phyloP scores from a whole-genome alignment of 257 asterid species.

The Echium plantagineum region DNA sequence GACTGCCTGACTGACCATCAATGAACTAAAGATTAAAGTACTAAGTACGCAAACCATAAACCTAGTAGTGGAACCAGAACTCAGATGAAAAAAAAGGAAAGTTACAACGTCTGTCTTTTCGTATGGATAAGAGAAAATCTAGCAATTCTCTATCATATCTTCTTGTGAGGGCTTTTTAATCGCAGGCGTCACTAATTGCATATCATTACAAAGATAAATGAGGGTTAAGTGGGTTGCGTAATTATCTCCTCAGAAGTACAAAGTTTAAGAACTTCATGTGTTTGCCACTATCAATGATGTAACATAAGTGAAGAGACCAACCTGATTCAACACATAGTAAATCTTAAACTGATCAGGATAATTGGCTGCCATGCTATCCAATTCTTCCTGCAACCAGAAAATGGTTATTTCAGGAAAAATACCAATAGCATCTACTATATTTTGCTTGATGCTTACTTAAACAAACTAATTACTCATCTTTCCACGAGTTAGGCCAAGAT shows the following conservation, averaged over 20 bases:
- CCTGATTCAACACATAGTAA: constrained; percentile 86
- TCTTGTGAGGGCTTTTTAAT: not conserved
- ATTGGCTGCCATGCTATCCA: constrained; percentile 50
- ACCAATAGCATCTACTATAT: not conserved
- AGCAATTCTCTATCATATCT: not conserved
- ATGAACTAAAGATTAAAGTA: no score
- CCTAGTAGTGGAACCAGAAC: no score
- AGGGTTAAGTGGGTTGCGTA: not conserved
- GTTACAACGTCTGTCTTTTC: not conserved
- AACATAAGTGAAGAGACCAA: not conserved
- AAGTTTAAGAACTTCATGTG: not conserved
- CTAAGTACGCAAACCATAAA: no score
- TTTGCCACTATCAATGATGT: not conserved
- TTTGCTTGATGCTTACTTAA: not conserved
- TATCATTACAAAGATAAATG: not conserved
- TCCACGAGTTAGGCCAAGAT: not conserved
- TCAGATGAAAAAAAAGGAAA: no score
- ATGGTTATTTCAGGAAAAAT: not conserved
- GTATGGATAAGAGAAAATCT: not conserved
- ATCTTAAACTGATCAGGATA: constrained; percentile 51
- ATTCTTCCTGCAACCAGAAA: constrained; percentile 49
- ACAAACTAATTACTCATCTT: not conserved
- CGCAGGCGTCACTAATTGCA: not conserved
- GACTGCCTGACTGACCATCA: no score
- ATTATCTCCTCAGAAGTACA: no score